Evolutionary conservation across 805 yeast species (phyloP).

Genomic region (Metschnikowia gruessii): DNA sequence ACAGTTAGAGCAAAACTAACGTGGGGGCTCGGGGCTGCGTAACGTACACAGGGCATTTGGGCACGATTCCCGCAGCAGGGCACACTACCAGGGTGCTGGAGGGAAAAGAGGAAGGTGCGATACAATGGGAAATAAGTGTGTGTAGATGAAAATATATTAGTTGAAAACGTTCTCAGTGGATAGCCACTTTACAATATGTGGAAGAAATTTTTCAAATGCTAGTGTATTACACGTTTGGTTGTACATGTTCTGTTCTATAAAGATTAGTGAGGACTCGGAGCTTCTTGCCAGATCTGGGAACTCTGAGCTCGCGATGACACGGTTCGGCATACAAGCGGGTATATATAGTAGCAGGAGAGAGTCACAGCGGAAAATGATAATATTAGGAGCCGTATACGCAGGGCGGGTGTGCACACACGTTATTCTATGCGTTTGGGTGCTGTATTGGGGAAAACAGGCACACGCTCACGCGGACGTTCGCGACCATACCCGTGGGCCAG

Average conservation of each 20-base stretch:
- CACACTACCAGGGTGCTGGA: too few relatives aligned
- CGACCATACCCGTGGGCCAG: too few relatives aligned
- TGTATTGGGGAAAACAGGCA: neutral
- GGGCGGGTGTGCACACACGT: neutral
- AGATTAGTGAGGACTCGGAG: too few relatives aligned
- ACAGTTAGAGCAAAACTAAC: neutral
- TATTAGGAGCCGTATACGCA: neutral
- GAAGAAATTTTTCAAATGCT: too few relatives aligned
- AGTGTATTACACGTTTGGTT: too few relatives aligned
- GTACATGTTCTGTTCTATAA: too few relatives aligned
- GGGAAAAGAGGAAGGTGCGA: too few relatives aligned
- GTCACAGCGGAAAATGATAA: constrained; percentile 8
- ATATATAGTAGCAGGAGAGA: neutral
- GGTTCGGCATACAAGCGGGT: neutral
- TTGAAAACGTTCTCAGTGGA: too few relatives aligned
- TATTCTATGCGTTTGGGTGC: constrained; percentile 4
- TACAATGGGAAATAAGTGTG: too few relatives aligned
- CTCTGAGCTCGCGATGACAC: neutral
- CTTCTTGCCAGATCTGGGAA: neutral
- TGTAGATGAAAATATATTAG: too few relatives aligned
- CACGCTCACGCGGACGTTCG: neutral
- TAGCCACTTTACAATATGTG: too few relatives aligned
- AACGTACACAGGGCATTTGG: constrained; percentile 8
- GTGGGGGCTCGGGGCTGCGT: constrained; percentile 10
- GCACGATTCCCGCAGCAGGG: neutral